Conservation (phyloP, 805 yeast species). For the Helenozyma baotianmanensis region DNA sequence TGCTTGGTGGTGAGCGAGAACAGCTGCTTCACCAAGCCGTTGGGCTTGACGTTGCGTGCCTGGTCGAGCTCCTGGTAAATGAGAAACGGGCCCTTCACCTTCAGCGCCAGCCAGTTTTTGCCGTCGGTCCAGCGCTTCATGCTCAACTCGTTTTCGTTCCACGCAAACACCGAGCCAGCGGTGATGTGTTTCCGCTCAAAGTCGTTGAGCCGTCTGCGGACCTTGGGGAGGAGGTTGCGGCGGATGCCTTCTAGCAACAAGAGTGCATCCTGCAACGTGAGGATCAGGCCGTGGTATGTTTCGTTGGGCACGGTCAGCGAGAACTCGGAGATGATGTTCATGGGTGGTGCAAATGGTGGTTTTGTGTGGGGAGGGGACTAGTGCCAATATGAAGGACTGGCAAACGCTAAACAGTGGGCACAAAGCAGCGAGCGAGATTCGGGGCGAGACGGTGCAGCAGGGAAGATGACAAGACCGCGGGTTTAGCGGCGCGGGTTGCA, state of each 20-base stretch:
- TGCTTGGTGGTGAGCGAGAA: slow-evolving; percentile 52
- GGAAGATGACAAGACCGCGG: too few species aligned
- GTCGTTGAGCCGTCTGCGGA: slow-evolving; percentile 54
- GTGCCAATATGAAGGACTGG: too few species aligned
- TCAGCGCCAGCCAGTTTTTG: slow-evolving; percentile 64
- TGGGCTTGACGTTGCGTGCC: slow-evolving; percentile 24
- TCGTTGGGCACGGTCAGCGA: slow-evolving; percentile 22
- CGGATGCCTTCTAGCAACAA: slow-evolving; percentile 63
- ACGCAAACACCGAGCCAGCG: slow-evolving; percentile 60
- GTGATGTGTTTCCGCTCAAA: slow-evolving; percentile 49
- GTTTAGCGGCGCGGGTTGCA: too few species aligned
- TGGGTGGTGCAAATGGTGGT: background rate
- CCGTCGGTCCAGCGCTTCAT: slow-evolving; percentile 82
- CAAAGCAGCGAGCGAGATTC: too few species aligned
- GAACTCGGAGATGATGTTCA: slow-evolving; percentile 2
- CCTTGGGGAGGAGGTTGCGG: slow-evolving; percentile 50
- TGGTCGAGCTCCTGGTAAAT: slow-evolving; percentile 57
- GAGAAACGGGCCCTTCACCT: slow-evolving; percentile 61
- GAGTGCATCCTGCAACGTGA: slow-evolving; percentile 58
- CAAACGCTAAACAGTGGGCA: too few species aligned
- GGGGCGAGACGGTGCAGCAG: too few species aligned
- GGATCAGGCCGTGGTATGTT: slow-evolving; percentile 58
- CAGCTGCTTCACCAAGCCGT: slow-evolving; percentile 63
- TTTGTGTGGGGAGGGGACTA: background rate
- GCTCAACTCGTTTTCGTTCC: slow-evolving; percentile 69